phyloP scores from a whole-genome alignment of 2,329 filamentous ascomycete genomes.

The Metarhizium brunneum region DNA sequence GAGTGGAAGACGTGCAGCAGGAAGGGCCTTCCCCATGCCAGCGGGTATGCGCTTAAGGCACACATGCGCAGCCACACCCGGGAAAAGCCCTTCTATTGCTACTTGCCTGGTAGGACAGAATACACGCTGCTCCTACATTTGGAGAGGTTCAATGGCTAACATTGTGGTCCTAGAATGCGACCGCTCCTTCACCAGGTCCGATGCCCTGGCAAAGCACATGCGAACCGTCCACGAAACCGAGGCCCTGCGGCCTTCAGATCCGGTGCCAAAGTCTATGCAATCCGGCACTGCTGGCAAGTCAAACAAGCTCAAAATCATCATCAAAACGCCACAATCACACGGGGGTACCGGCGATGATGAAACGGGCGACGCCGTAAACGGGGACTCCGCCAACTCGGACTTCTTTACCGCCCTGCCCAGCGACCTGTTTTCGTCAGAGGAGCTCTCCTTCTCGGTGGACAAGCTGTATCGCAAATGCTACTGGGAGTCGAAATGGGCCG shows the following conservation, averaged over 20 bases:
- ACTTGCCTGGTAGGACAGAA: conserved; percentile 63
- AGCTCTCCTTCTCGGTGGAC: conserved; percentile 50
- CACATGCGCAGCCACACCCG: conserved; percentile 97
- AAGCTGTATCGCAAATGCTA: conserved; percentile 60
- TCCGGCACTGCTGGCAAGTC: conserved; percentile 32
- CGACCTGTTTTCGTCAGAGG: conserved; percentile 56
- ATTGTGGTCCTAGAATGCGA: conserved; percentile 66
- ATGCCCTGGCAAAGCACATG: conserved; percentile 96
- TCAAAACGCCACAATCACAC: conserved; percentile 52
- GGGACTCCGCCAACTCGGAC: conserved; percentile 48
- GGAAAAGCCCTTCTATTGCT: conserved; percentile 98
- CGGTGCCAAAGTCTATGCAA: conserved; percentile 62
- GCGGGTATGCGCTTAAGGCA: conserved; percentile 89
- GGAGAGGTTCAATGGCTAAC: background rate
- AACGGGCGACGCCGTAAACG: conserved; percentile 42
- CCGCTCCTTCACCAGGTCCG: conserved; percentile 88
- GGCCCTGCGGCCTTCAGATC: conserved; percentile 70
- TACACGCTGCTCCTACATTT: background rate
- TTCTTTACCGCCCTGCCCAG: conserved; percentile 45
- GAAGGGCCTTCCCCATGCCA: conserved; percentile 87
- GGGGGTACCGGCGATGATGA: conserved; percentile 45
- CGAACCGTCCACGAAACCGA: conserved; percentile 97
- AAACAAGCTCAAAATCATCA: conserved; percentile 52
- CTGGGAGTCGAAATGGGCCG: conserved; percentile 64
- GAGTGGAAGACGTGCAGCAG: conserved; percentile 87